Conservation (phyloP, 371 early-diverging fungal species). For the Dinochytrium kinnereticum region DNA sequence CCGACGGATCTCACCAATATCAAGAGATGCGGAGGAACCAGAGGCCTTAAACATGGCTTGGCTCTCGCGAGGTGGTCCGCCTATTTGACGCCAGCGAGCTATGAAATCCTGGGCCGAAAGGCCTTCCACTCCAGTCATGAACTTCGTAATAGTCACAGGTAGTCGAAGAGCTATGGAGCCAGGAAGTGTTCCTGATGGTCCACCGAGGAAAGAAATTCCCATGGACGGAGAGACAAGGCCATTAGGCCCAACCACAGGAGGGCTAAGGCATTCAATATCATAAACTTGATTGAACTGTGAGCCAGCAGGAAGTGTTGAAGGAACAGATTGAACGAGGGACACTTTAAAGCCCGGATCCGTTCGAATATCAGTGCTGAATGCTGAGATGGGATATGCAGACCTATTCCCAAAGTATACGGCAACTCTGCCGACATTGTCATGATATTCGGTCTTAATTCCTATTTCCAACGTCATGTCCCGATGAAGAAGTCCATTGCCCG, state of each 20-base stretch:
- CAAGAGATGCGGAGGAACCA: slow-evolving; percentile 34
- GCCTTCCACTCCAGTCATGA: slow-evolving; percentile 78
- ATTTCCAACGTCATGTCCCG: slow-evolving; percentile 86
- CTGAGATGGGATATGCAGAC: slow-evolving; percentile 58
- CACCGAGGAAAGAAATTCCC: slow-evolving; percentile 57
- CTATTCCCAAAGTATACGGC: slow-evolving; percentile 91
- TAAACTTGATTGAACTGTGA: slow-evolving; percentile 80
- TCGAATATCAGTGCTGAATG: slow-evolving; percentile 49
- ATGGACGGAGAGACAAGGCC: slow-evolving; percentile 54
- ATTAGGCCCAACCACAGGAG: slow-evolving; percentile 7
- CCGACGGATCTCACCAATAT: slow-evolving; percentile 37
- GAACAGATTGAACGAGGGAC: slow-evolving; percentile 55
- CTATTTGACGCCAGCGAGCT: slow-evolving; percentile 94
- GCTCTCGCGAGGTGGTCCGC: slow-evolving; percentile 79
- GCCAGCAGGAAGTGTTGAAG: slow-evolving; percentile 61
- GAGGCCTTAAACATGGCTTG: slow-evolving; percentile 70
- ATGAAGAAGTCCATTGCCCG: slow-evolving; percentile 83
- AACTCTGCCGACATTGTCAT: slow-evolving; percentile 81
- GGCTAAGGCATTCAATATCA: slow-evolving; percentile 53
- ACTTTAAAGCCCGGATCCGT: slow-evolving; percentile 48
- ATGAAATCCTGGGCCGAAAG: slow-evolving; percentile 86
- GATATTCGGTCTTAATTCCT: slow-evolving; percentile 88
- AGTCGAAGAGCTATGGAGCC: slow-evolving; percentile 46
- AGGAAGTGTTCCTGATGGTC: slow-evolving; percentile 40
- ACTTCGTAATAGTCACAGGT: slow-evolving; percentile 83